Conservation (phyloP, 805 yeast species). For the Priceomyces medius region DNA sequence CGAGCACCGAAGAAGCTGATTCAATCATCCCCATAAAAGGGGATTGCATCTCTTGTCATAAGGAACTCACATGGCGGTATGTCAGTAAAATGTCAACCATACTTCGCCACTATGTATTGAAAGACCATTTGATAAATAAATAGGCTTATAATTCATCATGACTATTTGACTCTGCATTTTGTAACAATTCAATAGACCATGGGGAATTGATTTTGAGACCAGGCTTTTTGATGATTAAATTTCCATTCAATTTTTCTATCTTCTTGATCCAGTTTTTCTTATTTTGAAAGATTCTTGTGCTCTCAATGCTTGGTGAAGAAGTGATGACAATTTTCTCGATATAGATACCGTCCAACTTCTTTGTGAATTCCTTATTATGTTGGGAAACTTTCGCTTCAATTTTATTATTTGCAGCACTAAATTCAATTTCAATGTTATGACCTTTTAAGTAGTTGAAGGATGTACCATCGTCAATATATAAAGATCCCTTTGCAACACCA, state of each 20-base stretch:
- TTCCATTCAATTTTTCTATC: conserved; percentile 11
- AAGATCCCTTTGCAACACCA: conserved; percentile 53
- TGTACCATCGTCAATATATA: conserved; percentile 87
- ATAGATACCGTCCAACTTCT: conserved; percentile 31
- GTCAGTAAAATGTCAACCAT: conserved; percentile 21
- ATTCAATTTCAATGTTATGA: conserved; percentile 45
- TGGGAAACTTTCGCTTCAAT: conserved; percentile 18
- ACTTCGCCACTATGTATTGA: conserved; percentile 17
- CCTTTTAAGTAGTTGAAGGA: conserved; percentile 56
- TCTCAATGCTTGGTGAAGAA: conserved; percentile 23
- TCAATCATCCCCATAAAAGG: conserved; percentile 14
- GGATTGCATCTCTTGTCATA: conserved; percentile 17
- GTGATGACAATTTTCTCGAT: conserved; percentile 59
- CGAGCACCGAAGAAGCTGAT: conserved; percentile 1
- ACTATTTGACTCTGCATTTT: conserved; percentile 4
- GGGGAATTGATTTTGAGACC: conserved; percentile 40
- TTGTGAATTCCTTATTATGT: conserved; percentile 8
- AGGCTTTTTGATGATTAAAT: conserved; percentile 48
- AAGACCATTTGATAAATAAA: conserved; percentile 10
- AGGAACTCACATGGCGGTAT: conserved; percentile 16
- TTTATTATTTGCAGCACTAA: conserved; percentile 35
- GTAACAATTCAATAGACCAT: conserved; percentile 46
- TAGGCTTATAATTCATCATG: conserved; percentile 30
- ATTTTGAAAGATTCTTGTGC: conserved; percentile 35
- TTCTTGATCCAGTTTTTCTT: conserved; percentile 37